Evolutionary conservation across 148 eudicot species (phyloP).

Genomic region (Spergularia marina): DNA sequence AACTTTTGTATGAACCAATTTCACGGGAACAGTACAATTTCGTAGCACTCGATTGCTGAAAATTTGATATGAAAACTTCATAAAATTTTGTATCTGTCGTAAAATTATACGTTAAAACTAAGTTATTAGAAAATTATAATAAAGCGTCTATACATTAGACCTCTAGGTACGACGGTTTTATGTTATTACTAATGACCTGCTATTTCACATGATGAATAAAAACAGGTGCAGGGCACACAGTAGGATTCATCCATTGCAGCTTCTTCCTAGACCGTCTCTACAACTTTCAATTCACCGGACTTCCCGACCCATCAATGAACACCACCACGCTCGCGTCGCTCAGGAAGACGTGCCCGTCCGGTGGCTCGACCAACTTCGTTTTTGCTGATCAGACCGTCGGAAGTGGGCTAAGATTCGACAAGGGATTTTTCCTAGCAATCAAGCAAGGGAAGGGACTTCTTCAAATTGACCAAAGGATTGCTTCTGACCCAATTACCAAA

Average conservation of each 20-base stretch:
- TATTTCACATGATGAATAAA: too few species aligned
- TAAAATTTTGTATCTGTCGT: too few species aligned
- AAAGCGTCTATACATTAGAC: too few species aligned
- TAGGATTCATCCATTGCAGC: constrained; percentile 17
- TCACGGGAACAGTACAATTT: too few species aligned
- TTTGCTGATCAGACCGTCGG: constrained; percentile 16
- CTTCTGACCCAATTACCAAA: constrained; percentile 4
- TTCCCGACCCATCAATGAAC: constrained; percentile 15
- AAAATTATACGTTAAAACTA: neutral
- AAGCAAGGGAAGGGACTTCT: constrained; percentile 1
- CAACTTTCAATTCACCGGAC: constrained; percentile 9
- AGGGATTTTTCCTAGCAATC: constrained; percentile 8
- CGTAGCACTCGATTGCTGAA: too few species aligned
- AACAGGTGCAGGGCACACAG: constrained; percentile 20
- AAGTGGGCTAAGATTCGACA: constrained; percentile 7
- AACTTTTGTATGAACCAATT: too few species aligned
- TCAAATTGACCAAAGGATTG: constrained; percentile 23
- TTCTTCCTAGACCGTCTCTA: constrained; percentile 19
- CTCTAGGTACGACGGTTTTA: too few species aligned
- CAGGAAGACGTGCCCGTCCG: constrained; percentile 11
- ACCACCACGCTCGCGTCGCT: neutral
- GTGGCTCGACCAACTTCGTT: constrained; percentile 21
- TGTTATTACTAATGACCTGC: too few species aligned
- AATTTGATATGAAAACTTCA: too few species aligned
- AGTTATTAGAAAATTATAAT: neutral